phyloP scores from a whole-genome alignment of 2,329 filamentous ascomycete genomes.

The Whalleya microplaca region DNA sequence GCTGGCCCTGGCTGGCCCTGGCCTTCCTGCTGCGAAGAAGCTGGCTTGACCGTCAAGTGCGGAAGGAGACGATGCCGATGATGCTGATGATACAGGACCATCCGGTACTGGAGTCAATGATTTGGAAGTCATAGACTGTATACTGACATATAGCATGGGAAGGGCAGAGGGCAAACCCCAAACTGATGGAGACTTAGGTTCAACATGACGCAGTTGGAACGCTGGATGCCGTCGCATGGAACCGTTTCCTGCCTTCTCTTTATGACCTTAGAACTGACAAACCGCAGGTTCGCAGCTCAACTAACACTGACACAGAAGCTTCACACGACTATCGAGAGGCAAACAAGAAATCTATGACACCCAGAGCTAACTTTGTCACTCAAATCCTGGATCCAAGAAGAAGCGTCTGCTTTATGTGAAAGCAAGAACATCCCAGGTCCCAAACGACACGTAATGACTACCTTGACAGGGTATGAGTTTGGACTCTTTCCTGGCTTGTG shows the following conservation, averaged over 20 bases:
- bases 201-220: not conserved
- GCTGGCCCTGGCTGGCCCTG: too few relatives aligned
- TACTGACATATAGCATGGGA: not conserved
- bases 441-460: too few relatives aligned
- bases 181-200: not conserved
- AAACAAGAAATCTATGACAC: not conserved
- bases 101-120: not conserved
- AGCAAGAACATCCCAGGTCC: too few relatives aligned
- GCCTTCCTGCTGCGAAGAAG: not conserved
- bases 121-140: not conserved
- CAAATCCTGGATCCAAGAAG: too few relatives aligned
- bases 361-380: not conserved
- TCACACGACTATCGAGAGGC: not conserved
- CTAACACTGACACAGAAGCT: too few relatives aligned
- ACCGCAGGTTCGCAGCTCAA: not conserved
- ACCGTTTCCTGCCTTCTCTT: not conserved
- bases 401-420: too few relatives aligned
- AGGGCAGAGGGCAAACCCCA: not conserved
- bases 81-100: not conserved
- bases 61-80: not conserved
- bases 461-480: too few relatives aligned
- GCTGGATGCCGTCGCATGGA: not conserved
- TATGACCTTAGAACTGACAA: not conserved
- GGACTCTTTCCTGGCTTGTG: too few relatives aligned
- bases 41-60: not conserved